Conservation (phyloP, 1,284 basidiomycete species). For the Termitomyces sp. region DNA sequence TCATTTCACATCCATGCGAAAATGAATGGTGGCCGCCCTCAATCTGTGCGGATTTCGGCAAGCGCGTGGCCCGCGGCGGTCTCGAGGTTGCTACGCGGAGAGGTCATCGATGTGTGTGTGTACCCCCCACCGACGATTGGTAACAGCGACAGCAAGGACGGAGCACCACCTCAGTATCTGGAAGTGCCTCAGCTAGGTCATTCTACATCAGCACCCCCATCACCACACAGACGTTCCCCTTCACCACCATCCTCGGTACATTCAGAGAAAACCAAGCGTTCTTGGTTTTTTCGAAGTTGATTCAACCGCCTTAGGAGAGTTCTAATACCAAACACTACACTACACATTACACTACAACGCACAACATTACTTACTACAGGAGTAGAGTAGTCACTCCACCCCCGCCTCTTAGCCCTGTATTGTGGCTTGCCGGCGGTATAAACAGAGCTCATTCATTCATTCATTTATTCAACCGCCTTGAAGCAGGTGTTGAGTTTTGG, state of each 20-base stretch:
- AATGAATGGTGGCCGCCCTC: slow-evolving; percentile 24
- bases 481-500: background rate
- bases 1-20: slow-evolving; percentile 37
- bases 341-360: too few relatives aligned
- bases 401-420: too few relatives aligned
- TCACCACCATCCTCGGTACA: slow-evolving; percentile 13
- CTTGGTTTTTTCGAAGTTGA: slow-evolving; percentile 28
- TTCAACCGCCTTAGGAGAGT: too few relatives aligned
- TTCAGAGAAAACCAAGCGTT: slow-evolving; percentile 29
- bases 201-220: slow-evolving; percentile 18
- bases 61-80: slow-evolving; percentile 51
- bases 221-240: slow-evolving; percentile 19
- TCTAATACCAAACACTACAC: too few relatives aligned
- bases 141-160: slow-evolving; percentile 17
- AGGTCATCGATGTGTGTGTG: slow-evolving; percentile 48
- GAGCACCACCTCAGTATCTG: slow-evolving; percentile 32
- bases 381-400: too few relatives aligned
- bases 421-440: too few relatives aligned
- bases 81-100: slow-evolving; percentile 41
- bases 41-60: slow-evolving; percentile 45
- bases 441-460: too few relatives aligned
- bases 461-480: too few relatives aligned
- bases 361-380: too few relatives aligned
- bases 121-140: slow-evolving; percentile 13
- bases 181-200: slow-evolving; percentile 23